Conservation (phyloP, 2,329 filamentous ascomycete species). For the Iodosphaeria phyllophila region DNA sequence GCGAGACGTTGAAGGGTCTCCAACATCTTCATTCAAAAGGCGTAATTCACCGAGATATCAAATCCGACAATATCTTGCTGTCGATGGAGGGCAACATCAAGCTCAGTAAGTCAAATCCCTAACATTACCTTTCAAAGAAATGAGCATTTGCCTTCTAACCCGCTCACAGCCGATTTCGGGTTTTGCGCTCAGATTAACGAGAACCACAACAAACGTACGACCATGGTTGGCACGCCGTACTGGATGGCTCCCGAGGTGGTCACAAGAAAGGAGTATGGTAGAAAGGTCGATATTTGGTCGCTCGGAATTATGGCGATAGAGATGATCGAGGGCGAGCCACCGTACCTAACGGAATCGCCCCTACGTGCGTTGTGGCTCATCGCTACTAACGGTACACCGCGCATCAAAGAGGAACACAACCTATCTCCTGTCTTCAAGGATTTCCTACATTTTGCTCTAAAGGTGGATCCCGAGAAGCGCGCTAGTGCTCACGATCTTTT, state of each 20-base stretch:
- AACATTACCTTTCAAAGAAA: not conserved
- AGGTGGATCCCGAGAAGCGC: constrained; percentile 93
- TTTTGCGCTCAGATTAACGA: constrained; percentile 99
- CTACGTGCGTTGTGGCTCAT: constrained; percentile 88
- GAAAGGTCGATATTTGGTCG: constrained; percentile 98
- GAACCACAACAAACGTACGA: constrained; percentile 89
- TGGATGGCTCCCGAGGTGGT: constrained; percentile 99
- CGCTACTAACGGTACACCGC: constrained; percentile 86
- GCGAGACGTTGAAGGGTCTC: constrained; percentile 78
- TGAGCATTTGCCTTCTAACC: constrained; percentile 4
- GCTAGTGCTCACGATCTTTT: constrained; percentile 87
- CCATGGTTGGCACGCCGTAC: constrained; percentile 97
- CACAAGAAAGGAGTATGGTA: constrained; percentile 90
- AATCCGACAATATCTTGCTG: constrained; percentile 92
- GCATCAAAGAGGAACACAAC: constrained; percentile 82
- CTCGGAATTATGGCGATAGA: constrained; percentile 98
- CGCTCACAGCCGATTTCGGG: constrained; percentile 66
- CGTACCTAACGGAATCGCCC: constrained; percentile 88
- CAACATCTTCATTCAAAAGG: constrained; percentile 95
- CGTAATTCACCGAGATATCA: constrained; percentile 97
- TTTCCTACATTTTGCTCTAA: constrained; percentile 81
- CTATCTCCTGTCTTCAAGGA: constrained; percentile 71
- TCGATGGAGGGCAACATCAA: constrained; percentile 94
- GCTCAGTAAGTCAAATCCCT: constrained; percentile 49
- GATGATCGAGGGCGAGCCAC: constrained; percentile 98